phyloP scores from a whole-genome alignment of 345 rosid species.

The Populus alba region DNA sequence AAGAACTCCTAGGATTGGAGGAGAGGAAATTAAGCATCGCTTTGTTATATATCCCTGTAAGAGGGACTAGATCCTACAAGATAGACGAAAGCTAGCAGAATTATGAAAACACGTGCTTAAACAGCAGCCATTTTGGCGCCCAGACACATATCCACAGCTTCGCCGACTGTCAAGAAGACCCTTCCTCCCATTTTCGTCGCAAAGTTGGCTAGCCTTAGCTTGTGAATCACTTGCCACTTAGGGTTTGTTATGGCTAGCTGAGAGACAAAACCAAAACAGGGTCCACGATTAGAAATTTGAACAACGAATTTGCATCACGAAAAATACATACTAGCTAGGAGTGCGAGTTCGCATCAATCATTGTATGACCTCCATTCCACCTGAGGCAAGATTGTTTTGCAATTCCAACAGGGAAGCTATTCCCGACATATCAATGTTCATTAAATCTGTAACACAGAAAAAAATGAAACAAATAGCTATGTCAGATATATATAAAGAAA shows the following conservation, averaged over 20 bases:
- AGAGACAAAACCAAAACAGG: not conserved
- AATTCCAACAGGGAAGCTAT: constrained; percentile 70
- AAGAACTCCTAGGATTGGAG: not conserved
- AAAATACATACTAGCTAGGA: not conserved
- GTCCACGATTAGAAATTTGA: not conserved
- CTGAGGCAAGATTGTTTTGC: constrained; percentile 42
- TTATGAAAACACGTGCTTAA: not conserved
- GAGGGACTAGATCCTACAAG: not conserved
- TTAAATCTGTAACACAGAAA: constrained; percentile 45
- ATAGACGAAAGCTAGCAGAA: not conserved
- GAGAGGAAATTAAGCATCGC: not conserved
- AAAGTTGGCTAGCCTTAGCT: constrained; percentile 60
- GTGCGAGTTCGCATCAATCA: no score
- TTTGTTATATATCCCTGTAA: not conserved
- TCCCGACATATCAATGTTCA: constrained; percentile 77
- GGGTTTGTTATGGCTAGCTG: constrained; percentile 78
- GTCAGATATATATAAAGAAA: not conserved
- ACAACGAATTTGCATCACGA: not conserved
- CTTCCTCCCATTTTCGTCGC: constrained; percentile 58
- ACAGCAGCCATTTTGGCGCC: constrained; percentile 13
- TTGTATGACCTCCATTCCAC: constrained; percentile 50
- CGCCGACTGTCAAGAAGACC: constrained; percentile 60
- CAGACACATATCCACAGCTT: constrained; percentile 62
- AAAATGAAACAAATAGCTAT: not conserved
- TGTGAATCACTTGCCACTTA: constrained; percentile 79